Conservation (phyloP, 495 filamentous ascomycete genomes). For the Penicillium cataractarum region DNA sequence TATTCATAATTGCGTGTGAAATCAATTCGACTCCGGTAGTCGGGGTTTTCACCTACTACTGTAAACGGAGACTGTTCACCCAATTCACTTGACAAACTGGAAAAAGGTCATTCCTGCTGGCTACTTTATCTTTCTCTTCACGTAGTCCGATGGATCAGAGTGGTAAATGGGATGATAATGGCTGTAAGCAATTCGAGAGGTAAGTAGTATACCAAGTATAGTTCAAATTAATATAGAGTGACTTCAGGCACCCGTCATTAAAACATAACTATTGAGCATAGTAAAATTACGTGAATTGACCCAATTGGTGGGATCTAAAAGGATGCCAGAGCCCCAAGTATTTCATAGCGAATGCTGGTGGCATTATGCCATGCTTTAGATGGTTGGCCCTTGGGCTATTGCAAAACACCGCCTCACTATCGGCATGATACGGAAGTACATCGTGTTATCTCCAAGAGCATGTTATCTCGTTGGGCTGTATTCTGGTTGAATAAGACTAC, state of each 20-base stretch:
- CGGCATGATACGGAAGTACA: neutral
- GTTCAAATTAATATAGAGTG: constrained; percentile 6
- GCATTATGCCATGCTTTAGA: constrained; percentile 5
- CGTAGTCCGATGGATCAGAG: constrained; percentile 6
- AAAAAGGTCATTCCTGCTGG: constrained; percentile 6
- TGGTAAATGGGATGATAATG: constrained; percentile 7
- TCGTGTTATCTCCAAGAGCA: constrained; percentile 6
- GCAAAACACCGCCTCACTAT: constrained; percentile 4
- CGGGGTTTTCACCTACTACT: constrained; percentile 4
- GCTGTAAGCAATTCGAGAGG: constrained; percentile 1
- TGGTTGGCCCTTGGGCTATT: constrained; percentile 4
- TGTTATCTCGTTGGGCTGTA: constrained; percentile 4
- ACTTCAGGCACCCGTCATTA: constrained; percentile 5
- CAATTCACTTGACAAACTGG: constrained; percentile 1
- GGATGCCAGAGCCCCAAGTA: neutral
- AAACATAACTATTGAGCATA: constrained; percentile 6
- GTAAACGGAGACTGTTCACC: constrained; percentile 1
- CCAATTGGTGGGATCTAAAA: constrained; percentile 5
- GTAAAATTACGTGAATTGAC: constrained; percentile 9
- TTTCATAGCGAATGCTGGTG: constrained; percentile 3
- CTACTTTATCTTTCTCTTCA: neutral
- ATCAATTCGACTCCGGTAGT: neutral
- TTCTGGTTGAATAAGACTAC: constrained; percentile 4
- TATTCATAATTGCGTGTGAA: constrained; percentile 3
- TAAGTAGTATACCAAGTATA: constrained; percentile 3